Base-by-base conservation (phyloP, 306 rosid genomes). In the Fragaria iinumae region DNA sequence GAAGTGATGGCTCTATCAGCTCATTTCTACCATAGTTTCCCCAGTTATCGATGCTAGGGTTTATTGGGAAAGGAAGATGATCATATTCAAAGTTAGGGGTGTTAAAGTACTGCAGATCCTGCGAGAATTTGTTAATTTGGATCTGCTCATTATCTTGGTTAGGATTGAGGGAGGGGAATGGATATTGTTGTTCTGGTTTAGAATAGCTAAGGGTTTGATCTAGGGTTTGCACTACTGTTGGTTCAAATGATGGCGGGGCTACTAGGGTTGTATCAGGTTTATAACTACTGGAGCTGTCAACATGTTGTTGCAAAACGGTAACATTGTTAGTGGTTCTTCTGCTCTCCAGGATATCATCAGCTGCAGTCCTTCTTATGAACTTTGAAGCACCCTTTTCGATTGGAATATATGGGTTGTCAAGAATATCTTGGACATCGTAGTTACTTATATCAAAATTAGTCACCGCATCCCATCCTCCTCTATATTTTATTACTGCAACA, bases 331-430 rank as follows among this genome's bases (percentile, higher is more conserved):
- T 3, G 25, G 21, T 64, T 32, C 25, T 53, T 71, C 43, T 81
- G 12, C 4, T 49, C 45, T 50, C 9, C n/a, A 76, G 52, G 69
- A 81, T n/a, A 14, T 66, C 75, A 20, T 72, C 45, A 17, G 64
- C 60, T 4, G 81, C 8, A 67, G 27, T 55, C 62, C n/a, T 32
- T 67, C 18, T 72, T 32, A 67, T 10, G 50, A 27, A 20, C 63
- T 73, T 82, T 27, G 79, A 77, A 25, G 73, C 79, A 2, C 82
- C 82, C 11, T 65, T 72, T 10, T 81, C 85, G 11, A 73, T 60
- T 27, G 82, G 79, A 67, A 82, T 36, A 25, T 5, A 73, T 21
- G 60, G 4, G 55, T 74, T 74, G 32, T 70, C 23, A 4, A 44
- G 17, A 44, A 83, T 83, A 74, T 50, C 11, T 32, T 63, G 16